Evolutionary conservation across 2,329 filamentous ascomycete species (phyloP).

Genomic region (Phialophora macrospora): DNA sequence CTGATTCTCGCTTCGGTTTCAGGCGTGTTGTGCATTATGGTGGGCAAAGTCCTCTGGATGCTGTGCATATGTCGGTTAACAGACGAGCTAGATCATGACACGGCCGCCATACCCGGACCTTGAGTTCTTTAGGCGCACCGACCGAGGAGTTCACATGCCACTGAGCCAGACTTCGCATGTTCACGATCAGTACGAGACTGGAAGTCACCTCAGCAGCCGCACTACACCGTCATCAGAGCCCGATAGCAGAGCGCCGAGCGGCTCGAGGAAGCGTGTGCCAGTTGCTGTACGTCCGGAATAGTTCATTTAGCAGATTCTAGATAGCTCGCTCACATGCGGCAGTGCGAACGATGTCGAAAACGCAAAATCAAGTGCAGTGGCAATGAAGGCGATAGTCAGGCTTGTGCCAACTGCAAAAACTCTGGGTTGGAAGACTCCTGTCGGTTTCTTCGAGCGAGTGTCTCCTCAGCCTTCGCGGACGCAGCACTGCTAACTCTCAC

Average conservation of each 20-base stretch:
- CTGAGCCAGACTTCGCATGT: conserved; percentile 31
- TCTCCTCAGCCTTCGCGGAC: background rate
- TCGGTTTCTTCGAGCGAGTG: conserved; percentile 74
- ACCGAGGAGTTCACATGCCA: conserved; percentile 37
- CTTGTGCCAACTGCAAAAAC: conserved; percentile 82
- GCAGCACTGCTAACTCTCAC: conserved; percentile 10
- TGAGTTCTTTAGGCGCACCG: conserved; percentile 40
- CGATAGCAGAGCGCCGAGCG: conserved; percentile 35
- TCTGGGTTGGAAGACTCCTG: conserved; percentile 67
- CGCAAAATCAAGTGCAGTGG: conserved; percentile 95
- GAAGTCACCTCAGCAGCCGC: conserved; percentile 30
- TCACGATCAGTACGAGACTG: conserved; percentile 34
- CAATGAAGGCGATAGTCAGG: conserved; percentile 73
- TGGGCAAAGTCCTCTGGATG: conserved; percentile 9
- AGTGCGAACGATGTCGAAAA: conserved; percentile 90
- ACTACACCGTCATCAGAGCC: conserved; percentile 36
- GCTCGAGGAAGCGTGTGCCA: conserved; percentile 42
- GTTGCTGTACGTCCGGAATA: conserved; percentile 41
- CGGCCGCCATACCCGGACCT: conserved; percentile 31
- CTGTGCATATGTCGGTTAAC: conserved; percentile 20
- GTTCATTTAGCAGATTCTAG: background rate
- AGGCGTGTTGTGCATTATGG: conserved; percentile 26
- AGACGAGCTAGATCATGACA: conserved; percentile 31
- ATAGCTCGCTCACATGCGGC: conserved; percentile 14
- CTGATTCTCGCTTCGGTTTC: conserved; percentile 12